A percentile compares a stretch with the other conserved stretches of the same genome.
Evolutionary conservation across 2,329 filamentous ascomycete species (phyloP).

Genomic region (Ophiostoma perfectum): DNA sequence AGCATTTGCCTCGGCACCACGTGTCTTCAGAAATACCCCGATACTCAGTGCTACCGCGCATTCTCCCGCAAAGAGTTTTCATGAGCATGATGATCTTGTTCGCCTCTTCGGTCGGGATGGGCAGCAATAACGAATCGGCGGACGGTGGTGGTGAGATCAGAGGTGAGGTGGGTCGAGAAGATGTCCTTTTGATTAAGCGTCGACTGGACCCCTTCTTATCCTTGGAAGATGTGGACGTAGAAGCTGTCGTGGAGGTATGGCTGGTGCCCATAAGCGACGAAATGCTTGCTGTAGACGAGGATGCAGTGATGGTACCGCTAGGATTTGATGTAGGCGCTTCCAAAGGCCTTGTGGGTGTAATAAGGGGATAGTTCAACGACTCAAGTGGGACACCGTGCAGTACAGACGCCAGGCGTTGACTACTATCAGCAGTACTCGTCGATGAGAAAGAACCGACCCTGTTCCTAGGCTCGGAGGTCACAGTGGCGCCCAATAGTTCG

Average conservation of each 20-base stretch:
- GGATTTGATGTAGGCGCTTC: slow-evolving; percentile 30
- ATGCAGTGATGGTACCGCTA: slow-evolving; percentile 17
- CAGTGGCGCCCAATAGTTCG: slow-evolving; percentile 38
- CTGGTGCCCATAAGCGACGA: slow-evolving; percentile 14
- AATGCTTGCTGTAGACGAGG: slow-evolving; percentile 23
- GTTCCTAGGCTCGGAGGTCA: slow-evolving; percentile 49
- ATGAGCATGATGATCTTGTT: slow-evolving; percentile 69
- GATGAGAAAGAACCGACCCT: slow-evolving; percentile 68
- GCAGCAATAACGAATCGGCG: slow-evolving; percentile 55
- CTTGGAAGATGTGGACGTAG: background rate
- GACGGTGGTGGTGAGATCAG: slow-evolving; percentile 49
- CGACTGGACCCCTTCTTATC: slow-evolving; percentile 45
- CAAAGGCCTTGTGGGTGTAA: slow-evolving; percentile 32
- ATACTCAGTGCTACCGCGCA: slow-evolving; percentile 74
- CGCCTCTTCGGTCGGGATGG: slow-evolving; percentile 60
- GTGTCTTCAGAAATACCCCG: slow-evolving; percentile 54
- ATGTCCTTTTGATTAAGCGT: slow-evolving; percentile 51
- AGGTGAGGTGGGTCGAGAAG: slow-evolving; percentile 55
- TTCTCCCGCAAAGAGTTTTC: slow-evolving; percentile 70
- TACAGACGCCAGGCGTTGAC: slow-evolving; percentile 32
- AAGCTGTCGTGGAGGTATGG: background rate
- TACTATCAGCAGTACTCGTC: slow-evolving; percentile 49
- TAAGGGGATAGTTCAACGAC: slow-evolving; percentile 38
- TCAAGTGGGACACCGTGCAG: slow-evolving; percentile 41
- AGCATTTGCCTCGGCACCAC: slow-evolving; percentile 69